Conservation (phyloP, 2,329 filamentous ascomycete genomes). For the Graphiopsis chlorocephala region DNA sequence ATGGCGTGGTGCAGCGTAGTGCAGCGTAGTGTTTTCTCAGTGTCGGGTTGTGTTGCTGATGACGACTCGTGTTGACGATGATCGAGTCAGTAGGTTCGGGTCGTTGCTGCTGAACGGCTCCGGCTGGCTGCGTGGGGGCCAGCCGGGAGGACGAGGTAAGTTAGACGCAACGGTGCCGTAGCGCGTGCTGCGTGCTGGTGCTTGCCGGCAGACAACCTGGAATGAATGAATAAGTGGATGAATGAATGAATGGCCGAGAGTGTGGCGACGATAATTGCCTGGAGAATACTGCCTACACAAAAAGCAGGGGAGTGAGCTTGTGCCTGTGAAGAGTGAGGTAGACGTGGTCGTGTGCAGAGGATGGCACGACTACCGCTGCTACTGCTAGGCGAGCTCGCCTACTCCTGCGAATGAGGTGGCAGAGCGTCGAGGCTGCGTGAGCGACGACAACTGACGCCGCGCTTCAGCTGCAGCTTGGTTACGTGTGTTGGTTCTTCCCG, state of each 20-base stretch:
- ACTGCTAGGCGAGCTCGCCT: not conserved
- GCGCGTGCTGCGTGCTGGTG: not conserved
- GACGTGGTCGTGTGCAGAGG: not conserved
- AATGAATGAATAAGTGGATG: no score
- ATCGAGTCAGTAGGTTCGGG: conserved; percentile 5
- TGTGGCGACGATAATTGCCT: not conserved
- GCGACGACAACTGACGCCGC: not conserved
- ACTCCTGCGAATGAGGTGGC: not conserved
- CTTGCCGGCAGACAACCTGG: no score
- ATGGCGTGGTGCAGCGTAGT: not conserved
- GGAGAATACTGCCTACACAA: no score
- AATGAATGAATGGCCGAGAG: not conserved
- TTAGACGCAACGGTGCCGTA: not conserved
- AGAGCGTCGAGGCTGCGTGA: not conserved
- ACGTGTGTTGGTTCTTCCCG: not conserved
- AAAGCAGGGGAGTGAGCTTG: not conserved
- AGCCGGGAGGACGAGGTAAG: not conserved
- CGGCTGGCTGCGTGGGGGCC: not conserved
- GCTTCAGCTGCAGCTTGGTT: not conserved
- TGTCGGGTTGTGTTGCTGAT: not conserved
- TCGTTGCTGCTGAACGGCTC: not conserved
- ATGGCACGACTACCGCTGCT: not conserved
- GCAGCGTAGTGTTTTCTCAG: not conserved
- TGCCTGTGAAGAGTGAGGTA: not conserved
- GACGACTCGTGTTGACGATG: not conserved